Conservation (phyloP, 2,329 filamentous ascomycete genomes). For the Dichotomopilus funicola region DNA sequence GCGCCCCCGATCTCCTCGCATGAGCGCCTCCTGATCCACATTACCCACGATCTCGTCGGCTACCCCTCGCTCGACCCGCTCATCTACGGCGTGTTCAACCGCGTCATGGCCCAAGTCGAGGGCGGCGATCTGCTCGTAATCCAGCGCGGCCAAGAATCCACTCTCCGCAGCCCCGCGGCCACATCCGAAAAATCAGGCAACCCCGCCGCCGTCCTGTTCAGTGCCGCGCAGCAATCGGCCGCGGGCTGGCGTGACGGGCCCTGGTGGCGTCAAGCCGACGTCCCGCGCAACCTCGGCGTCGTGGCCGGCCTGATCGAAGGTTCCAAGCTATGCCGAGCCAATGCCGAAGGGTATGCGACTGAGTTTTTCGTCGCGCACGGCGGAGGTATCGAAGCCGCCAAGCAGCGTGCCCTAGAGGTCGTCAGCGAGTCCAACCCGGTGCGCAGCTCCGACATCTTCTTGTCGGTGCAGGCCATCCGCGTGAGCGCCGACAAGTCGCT, state of each 20-base stretch:
- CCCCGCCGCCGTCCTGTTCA: constrained; percentile 32
- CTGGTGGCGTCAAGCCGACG: constrained; percentile 78
- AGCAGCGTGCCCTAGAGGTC: constrained; percentile 69
- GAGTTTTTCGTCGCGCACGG: constrained; percentile 78
- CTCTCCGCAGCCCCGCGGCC: constrained; percentile 47
- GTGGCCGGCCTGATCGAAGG: constrained; percentile 79
- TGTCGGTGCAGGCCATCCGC: constrained; percentile 83
- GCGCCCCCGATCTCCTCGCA: constrained; percentile 95
- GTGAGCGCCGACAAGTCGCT: constrained; percentile 44
- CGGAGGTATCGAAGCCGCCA: constrained; percentile 67
- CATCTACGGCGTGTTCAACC: constrained; percentile 83
- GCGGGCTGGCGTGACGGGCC: constrained; percentile 87
- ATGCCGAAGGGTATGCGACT: constrained; percentile 76
- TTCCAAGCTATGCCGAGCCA: constrained; percentile 83
- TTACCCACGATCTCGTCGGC: constrained; percentile 88
- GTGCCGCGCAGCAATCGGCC: constrained; percentile 37
- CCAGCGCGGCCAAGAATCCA: constrained; percentile 83
- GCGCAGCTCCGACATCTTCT: constrained; percentile 87
- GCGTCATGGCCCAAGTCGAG: constrained; percentile 98
- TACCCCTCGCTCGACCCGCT: constrained; percentile 93
- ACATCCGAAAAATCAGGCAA: constrained; percentile 7
- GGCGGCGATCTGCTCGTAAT: constrained; percentile 91
- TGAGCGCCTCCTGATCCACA: constrained; percentile 94
- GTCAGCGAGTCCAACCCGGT: constrained; percentile 83
- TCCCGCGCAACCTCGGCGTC: constrained; percentile 67